Evolutionary conservation across 768 basidiomycete species (phyloP).

Genomic region (Termitomyces sp.): DNA sequence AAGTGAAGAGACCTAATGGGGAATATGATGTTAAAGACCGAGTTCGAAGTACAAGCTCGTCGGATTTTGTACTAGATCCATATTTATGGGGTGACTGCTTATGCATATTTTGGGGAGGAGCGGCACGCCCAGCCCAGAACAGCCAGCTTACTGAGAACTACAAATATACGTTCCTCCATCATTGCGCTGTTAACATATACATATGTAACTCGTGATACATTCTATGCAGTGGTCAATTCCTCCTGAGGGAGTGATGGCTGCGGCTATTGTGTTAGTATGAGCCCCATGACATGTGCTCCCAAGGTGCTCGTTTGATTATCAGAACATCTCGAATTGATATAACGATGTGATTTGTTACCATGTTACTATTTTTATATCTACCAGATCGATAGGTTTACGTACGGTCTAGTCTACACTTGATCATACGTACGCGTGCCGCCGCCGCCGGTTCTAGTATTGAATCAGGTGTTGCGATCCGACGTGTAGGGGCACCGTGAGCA

Average conservation of each 20-base stretch:
- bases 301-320: background rate
- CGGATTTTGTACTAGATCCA: background rate
- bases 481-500: background rate
- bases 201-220: background rate
- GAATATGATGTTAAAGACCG: background rate
- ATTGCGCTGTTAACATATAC: background rate
- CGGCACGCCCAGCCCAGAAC: background rate
- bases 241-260: background rate
- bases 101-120: background rate
- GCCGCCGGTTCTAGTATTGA: no score
- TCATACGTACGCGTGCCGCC: no score
- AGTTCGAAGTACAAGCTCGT: background rate
- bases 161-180: background rate
- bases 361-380: no score
- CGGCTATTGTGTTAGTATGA: background rate
- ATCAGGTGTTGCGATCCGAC: no score
- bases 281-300: background rate
- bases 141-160: background rate
- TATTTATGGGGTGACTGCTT: no score
- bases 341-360: background rate
- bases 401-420: no score
- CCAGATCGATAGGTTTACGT: no score
- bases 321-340: background rate
- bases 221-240: background rate
- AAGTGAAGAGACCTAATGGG: background rate